These are phyloP conservation scores for Neckera pumila DNA, from an alignment of 225 moss, liverwort and hornwort species.

Conservation along the genomic window DNA sequence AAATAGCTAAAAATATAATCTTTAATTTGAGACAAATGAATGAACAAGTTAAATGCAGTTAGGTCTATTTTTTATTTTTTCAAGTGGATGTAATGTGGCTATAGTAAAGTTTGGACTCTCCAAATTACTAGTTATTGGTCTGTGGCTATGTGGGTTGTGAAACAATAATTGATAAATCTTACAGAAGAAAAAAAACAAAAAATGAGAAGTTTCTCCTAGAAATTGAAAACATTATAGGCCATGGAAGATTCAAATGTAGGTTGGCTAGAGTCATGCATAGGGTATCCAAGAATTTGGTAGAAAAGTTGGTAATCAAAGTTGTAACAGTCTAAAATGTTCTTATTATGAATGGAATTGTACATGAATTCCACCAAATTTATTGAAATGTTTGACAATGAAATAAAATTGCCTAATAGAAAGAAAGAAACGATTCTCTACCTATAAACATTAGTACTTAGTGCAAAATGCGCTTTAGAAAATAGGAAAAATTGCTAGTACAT, in stretches of 20 bases:
- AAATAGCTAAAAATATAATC: neutral
- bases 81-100: neutral
- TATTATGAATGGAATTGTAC: fast-evolving
- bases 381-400: fast-evolving
- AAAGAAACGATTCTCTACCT: fast-evolving
- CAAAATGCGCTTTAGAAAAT: too few species aligned
- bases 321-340: neutral
- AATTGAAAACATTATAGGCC: neutral
- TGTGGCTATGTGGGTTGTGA: neutral
- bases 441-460: fast-evolving
- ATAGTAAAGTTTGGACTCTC: neutral
- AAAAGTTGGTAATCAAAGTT: neutral
- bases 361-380: neutral
- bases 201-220: neutral
- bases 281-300: neutral
- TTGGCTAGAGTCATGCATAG: neutral
- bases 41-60: neutral
- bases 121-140: fast-evolving
- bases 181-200: fast-evolving
- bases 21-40: neutral
- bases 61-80: neutral
- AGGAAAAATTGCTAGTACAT: neutral
- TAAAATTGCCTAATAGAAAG: neutral
- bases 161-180: neutral
- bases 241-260: neutral